phyloP scores from a whole-genome alignment of 768 basidiomycete genomes.

The Auricularia heimuer region DNA sequence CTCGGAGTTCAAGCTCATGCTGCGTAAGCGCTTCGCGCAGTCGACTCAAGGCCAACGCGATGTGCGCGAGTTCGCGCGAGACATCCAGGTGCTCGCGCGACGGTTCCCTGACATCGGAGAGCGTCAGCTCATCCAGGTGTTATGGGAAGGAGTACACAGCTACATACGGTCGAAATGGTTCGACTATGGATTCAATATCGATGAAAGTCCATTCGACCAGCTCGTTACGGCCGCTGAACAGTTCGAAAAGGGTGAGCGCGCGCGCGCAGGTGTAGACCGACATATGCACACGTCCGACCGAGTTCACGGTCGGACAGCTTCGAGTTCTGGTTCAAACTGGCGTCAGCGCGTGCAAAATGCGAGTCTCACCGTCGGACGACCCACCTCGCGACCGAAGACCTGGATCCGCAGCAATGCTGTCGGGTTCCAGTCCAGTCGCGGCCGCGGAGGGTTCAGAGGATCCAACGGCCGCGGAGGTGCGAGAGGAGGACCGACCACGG shows the following conservation, averaged over 20 bases:
- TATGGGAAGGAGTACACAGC: slow-evolving; percentile 25
- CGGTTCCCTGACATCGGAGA: slow-evolving; percentile 23
- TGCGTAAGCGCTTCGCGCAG: slow-evolving; percentile 15
- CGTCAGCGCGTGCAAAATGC: not conserved
- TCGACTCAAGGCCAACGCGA: slow-evolving; percentile 18
- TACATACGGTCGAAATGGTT: slow-evolving; percentile 22
- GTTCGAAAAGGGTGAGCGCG: slow-evolving; percentile 22
- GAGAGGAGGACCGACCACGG: not conserved
- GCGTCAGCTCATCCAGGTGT: slow-evolving; percentile 19
- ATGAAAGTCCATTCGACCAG: slow-evolving; percentile 16
- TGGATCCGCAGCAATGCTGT: not conserved
- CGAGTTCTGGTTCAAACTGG: not conserved
- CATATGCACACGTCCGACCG: not conserved
- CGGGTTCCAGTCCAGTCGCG: not conserved
- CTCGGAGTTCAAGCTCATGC: slow-evolving; percentile 17
- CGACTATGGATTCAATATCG: slow-evolving; percentile 20
- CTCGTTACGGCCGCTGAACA: slow-evolving; percentile 21
- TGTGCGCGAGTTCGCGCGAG: slow-evolving; percentile 24
- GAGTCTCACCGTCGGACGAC: not conserved
- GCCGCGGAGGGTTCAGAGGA: not conserved
- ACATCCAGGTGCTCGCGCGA: slow-evolving; percentile 24
- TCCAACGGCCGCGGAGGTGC: not conserved
- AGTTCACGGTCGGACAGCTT: not conserved
- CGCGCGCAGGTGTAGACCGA: not conserved
- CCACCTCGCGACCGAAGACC: not conserved